phyloP scores from a whole-genome alignment of 2,329 filamentous ascomycete species.

The Bipolaris cookei region DNA sequence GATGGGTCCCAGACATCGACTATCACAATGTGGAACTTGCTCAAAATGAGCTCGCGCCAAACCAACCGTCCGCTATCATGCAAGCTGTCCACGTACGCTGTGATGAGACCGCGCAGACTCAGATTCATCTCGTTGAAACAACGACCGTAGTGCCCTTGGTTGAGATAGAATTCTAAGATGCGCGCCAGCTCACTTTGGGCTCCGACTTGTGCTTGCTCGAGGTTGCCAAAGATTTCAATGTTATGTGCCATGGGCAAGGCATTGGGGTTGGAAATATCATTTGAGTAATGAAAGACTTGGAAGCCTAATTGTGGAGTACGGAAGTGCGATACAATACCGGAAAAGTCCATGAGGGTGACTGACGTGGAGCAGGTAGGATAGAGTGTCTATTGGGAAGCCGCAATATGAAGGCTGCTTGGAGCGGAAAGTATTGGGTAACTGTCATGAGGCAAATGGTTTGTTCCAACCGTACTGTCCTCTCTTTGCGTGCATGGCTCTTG shows the following conservation, averaged over 20 bases:
- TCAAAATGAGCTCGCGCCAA: not conserved
- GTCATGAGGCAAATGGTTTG: not conserved
- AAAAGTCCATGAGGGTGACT: not conserved
- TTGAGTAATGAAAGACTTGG: not conserved
- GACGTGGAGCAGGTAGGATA: not conserved
- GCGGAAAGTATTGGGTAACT: not conserved
- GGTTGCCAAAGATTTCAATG: conserved; percentile 7
- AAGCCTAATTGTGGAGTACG: not conserved
- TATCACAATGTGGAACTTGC: not conserved
- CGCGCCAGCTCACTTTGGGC: not conserved
- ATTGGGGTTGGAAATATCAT: not conserved
- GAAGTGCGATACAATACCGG: not conserved
- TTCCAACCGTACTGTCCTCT: not conserved
- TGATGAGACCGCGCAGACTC: not conserved
- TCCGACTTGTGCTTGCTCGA: not conserved
- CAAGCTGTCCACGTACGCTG: not conserved
- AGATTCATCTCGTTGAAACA: conserved; percentile 1
- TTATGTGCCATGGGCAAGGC: not conserved
- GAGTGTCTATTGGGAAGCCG: not conserved
- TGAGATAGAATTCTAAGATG: not conserved
- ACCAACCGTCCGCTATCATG: not conserved
- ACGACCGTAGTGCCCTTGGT: conserved; percentile 2
- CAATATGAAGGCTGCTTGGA: not conserved
- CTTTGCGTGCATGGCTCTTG: not conserved
- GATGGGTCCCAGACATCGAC: not conserved